These are phyloP conservation scores for Macrolepiota fuliginosa DNA, from an alignment of 768 basidiomycete species.

Conservation along the genomic window DNA sequence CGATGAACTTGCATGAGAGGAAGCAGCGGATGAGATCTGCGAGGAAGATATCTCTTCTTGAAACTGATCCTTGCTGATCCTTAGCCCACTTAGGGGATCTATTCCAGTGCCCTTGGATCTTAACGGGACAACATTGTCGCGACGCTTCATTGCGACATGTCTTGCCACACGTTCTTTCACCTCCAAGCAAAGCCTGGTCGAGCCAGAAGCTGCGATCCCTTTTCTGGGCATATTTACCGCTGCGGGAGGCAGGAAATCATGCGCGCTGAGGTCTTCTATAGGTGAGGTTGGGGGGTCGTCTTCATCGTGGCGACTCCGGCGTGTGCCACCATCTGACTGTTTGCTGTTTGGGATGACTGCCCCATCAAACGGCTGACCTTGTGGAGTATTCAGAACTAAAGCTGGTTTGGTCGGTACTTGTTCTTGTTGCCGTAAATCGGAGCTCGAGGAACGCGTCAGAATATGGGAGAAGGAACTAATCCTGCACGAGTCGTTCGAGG, in stretches of 20 bases:
- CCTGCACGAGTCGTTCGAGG: background rate
- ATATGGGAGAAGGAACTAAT: slow-evolving; percentile 8
- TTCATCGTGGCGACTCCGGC: slow-evolving; percentile 1
- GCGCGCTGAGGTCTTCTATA: slow-evolving; percentile 29
- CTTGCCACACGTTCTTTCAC: slow-evolving; percentile 34
- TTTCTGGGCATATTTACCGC: slow-evolving; percentile 10
- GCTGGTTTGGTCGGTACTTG: background rate
- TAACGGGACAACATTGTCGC: slow-evolving; percentile 29
- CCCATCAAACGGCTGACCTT: background rate
- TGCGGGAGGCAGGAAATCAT: background rate
- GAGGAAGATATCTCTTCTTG: slow-evolving; percentile 19
- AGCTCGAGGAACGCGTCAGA: background rate
- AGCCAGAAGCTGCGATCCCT: slow-evolving; percentile 18
- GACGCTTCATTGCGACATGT: slow-evolving; percentile 24
- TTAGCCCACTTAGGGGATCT: slow-evolving; percentile 9
- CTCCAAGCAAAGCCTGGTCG: slow-evolving; percentile 30
- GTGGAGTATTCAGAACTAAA: background rate
- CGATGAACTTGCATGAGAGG: slow-evolving; percentile 3
- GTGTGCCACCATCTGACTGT: background rate
- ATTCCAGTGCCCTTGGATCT: slow-evolving; percentile 15
- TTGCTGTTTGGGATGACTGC: background rate
- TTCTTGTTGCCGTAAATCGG: background rate
- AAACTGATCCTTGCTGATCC: slow-evolving; percentile 21
- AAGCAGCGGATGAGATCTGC: slow-evolving; percentile 11
- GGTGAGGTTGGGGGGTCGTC: slow-evolving; percentile 28